phyloP scores from a whole-genome alignment of 257 asterid species.

The Verbascum thapsus region DNA sequence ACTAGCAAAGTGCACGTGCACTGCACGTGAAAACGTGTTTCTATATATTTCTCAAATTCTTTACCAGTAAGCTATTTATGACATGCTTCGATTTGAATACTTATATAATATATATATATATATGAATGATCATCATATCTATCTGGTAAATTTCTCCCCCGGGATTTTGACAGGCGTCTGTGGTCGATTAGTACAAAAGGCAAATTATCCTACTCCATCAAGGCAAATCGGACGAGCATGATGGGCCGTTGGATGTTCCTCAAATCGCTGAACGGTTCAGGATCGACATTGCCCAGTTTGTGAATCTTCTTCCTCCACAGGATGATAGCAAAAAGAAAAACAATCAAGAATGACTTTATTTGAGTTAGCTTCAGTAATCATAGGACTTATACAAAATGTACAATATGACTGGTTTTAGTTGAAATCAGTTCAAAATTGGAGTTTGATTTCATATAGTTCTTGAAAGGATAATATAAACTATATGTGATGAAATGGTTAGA shows the following conservation, averaged over 20 bases:
- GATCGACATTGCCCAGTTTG: slow-evolving; percentile 58
- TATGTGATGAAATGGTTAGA: too few relatives aligned
- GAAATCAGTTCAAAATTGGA: too few relatives aligned
- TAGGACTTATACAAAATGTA: too few relatives aligned
- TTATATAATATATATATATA: too few relatives aligned
- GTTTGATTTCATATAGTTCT: too few relatives aligned
- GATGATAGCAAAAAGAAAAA: slow-evolving; percentile 45
- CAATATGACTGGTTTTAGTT: slow-evolving; percentile 15
- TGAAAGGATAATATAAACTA: too few relatives aligned
- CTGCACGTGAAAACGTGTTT: too few relatives aligned
- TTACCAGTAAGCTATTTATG: too few relatives aligned
- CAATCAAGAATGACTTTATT: slow-evolving; percentile 32
- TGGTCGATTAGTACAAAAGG: slow-evolving; percentile 66
- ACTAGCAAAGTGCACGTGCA: too few relatives aligned
- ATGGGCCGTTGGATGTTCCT: slow-evolving; percentile 58
- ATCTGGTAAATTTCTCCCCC: slow-evolving; percentile 4
- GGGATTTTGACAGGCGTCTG: slow-evolving; percentile 61
- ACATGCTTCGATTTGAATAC: background rate
- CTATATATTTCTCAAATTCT: too few relatives aligned
- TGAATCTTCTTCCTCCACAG: slow-evolving; percentile 67
- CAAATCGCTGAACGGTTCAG: slow-evolving; percentile 64
- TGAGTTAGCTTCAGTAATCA: too few relatives aligned
- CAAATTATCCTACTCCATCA: slow-evolving; percentile 80
- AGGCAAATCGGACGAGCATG: slow-evolving; percentile 64
- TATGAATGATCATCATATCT: background rate